phyloP scores from a whole-genome alignment of 345 rosid species.

The Orychophragmus violaceus region DNA sequence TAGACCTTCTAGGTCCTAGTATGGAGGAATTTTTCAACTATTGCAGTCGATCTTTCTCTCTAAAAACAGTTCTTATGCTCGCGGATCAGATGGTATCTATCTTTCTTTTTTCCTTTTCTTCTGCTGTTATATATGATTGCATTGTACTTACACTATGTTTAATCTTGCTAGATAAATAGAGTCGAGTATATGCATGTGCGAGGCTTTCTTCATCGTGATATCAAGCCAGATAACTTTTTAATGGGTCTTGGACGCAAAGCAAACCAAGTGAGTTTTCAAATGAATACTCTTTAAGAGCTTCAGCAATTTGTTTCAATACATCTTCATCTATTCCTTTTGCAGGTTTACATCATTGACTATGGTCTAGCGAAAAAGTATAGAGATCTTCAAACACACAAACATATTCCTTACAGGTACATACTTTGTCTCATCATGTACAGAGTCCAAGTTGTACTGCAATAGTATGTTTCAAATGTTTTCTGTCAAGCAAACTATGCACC shows the following conservation, averaged over 20 bases:
- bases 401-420: slow-evolving; percentile 32
- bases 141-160: neutral
- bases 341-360: slow-evolving; percentile 38
- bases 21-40: slow-evolving; percentile 85
- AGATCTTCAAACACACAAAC: slow-evolving; percentile 36
- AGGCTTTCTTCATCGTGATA: slow-evolving; percentile 95
- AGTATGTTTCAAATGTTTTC: neutral
- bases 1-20: slow-evolving; percentile 90
- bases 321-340: neutral
- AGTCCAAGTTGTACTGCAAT: neutral
- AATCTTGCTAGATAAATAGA: slow-evolving; percentile 49
- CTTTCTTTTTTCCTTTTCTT: neutral
- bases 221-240: slow-evolving; percentile 93
- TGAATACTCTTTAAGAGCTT: slow-evolving; percentile 1
- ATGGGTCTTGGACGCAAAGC: slow-evolving; percentile 99
- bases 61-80: slow-evolving; percentile 84
- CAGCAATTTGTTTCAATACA: neutral
- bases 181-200: slow-evolving; percentile 93
- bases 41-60: slow-evolving; percentile 64
- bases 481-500: neutral
- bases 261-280: slow-evolving; percentile 57
- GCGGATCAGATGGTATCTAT: slow-evolving; percentile 74
- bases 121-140: neutral
- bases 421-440: neutral
- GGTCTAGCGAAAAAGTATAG: slow-evolving; percentile 35